Evolutionary conservation across 2,329 filamentous ascomycete species (phyloP), one percentile per base, ranked within the genome.

Genomic region (Penicillium sumatraense): DNA sequence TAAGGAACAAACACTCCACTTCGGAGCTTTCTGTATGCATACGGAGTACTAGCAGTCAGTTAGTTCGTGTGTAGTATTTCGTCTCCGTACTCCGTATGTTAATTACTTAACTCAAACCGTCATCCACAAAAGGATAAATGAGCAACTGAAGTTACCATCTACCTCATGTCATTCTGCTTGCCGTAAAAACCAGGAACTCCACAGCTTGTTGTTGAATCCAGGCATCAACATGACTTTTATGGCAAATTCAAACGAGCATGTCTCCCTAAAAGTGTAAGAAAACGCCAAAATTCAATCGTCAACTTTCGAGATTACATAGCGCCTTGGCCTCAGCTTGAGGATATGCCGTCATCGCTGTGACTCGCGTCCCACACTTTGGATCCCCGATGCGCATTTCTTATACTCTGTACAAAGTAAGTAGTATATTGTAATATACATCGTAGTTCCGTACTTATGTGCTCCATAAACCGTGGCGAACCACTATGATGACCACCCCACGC

Each of bases 331-430:
- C 56, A 49, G 59, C 60, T 54, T 51, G 38, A 42, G 56, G 53
- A 51, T 54, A 63, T 64, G 60, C 60, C 67, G 68, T 72, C 67
- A 72, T 69, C 60, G 52, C 63, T 59, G 52, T 59, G 59, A 53
- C 46, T 70, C 69, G 64, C 69, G 67, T 72, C 63, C 68, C 70
- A 66, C 66, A 64, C 64, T 67, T 67, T 56, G 35, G 21, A 35
- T 57, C 60, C 50, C 49, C 54, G 49, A 52, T 63, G 60, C 61
- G 58, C 54, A 55, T 66, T 64, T 56, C 53, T 53, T 55, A 47
- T 18, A 18, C 24, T 18, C 35, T 40, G 35, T 40, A 10, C 35
- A 38, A 38, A 7, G n/a, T n/a, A n/a, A n/a, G n/a, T n/a, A n/a
- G n/a, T n/a, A n/a, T n/a, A n/a, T n/a, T n/a, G n/a, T n/a, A n/a